Evolutionary conservation across 148 eudicot species (phyloP), one percentile per base, ranked within the genome.

Genomic region (Camellia japonica): DNA sequence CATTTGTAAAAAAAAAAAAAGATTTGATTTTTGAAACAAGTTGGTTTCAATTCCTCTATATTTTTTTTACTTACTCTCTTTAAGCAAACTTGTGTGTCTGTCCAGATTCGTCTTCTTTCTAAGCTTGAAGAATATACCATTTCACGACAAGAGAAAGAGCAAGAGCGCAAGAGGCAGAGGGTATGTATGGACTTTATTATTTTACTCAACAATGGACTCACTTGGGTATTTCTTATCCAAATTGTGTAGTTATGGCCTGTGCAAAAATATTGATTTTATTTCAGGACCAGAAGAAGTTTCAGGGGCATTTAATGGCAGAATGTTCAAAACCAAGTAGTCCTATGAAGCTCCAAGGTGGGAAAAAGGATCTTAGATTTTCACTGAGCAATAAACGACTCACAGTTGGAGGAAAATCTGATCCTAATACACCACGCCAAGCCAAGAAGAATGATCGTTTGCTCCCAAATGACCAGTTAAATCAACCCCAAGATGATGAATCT

Each of bases 261-360:
- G 38, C 30, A 13, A 66, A 52, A 23, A 19, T 15, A 64, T 74
- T 74, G 19, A 46, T 59, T 38, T 73, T 65, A 30, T 78, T 75
- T 73, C 86, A 96, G 99, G 99, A 96, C 80, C 95, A 94, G 71
- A 96, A 92, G 93, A 96, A 90, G 82, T 91, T 90, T 68, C 95
- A 96, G 83, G 99, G 93, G 75, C 97, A 92, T 77, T 74, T 88
- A 63, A 88, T 88, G 19, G 85, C 95, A n/a, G 97, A 90, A 80
- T 95, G 98, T 77, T 92, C 98, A 81, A 96, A 96, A 86, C 93
- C 92, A 61, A 92, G 98, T 80, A 92, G 98, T 80, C 92, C 95
- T 7, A 72, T 90, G 85, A 96, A 96, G 87, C 80, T 78, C 55
- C 92, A 85, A 76, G 87, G 80, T 87, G 91, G 79, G 14, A 93